Evolutionary conservation across 73 alveolate genomes (phyloP), one percentile per base, ranked within the genome.

Genomic region (Paramecium sonneborni): DNA sequence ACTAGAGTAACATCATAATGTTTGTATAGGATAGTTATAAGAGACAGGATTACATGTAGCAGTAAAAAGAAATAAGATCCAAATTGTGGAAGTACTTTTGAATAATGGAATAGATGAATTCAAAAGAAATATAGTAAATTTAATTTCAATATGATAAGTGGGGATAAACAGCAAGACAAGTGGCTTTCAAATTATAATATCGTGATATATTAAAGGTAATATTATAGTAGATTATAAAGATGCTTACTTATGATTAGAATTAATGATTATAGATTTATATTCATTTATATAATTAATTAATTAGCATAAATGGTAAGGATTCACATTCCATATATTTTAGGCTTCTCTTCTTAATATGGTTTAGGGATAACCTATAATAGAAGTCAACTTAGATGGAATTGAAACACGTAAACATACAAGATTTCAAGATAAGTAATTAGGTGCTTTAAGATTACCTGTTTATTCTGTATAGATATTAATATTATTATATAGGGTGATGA

Each of bases 401-500:
- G 94, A 88, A 52, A 88, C 85, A 58, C 76, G 94, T 28, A 70
- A 88, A 48, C 52, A 88, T 14, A 24, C 94, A 11, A 70, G 85
- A 30, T 69, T 88, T n/a, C 30, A 82, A 67, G 91, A 76, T 24
- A 88, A 88, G 28, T 57, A 82, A 72, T 69, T 39, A 21, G 94
- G 87, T 14, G 34, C 70, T 9, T 26, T 88, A 21, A 88, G 52
- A 44, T 82, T 88, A 32, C 94, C 94, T 18, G 91, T 88, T 21
- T 88, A 88, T 28, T 28, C 82, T 35, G 94, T 88, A 88, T 52
- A 15, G 68, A 52, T 18, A 15, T 38, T 70, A 30, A 14, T 35
- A 28, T 39, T 23, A 69, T 11, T 2, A 0, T 32, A 30, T 24
- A 88, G 94, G 94, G 94, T 69, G 94, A 88, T 18, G 94, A 88